Evolutionary conservation across 2,329 filamentous ascomycete genomes (phyloP).

Genomic region (Trichoderma pleuroti): DNA sequence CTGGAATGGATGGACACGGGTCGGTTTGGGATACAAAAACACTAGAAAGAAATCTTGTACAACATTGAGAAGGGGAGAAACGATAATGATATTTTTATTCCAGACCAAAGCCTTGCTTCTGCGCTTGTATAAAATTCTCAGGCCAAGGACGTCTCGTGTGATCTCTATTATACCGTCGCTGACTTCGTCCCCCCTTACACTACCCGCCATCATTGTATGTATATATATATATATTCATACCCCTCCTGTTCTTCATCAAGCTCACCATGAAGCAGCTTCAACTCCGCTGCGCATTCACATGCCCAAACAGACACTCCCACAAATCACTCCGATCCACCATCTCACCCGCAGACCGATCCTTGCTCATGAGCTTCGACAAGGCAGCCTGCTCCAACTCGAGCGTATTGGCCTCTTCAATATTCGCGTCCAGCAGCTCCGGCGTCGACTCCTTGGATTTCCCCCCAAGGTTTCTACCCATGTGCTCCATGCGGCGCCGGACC

Average conservation of each 20-base stretch:
- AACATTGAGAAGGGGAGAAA: background rate
- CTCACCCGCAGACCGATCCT: constrained; percentile 71
- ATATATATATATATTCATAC: background rate
- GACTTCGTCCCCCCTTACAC: background rate
- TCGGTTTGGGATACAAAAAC: background rate
- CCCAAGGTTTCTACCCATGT: constrained; percentile 54
- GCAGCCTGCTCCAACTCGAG: constrained; percentile 73
- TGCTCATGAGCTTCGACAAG: constrained; percentile 66
- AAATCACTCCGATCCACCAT: constrained; percentile 73
- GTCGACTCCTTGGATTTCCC: constrained; percentile 40
- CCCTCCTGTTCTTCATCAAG: background rate
- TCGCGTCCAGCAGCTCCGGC: constrained; percentile 53
- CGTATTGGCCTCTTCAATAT: constrained; percentile 79
- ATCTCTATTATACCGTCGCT: background rate
- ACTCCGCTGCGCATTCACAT: constrained; percentile 35
- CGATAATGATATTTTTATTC: constrained; percentile 5
- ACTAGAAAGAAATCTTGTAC: constrained; percentile 6
- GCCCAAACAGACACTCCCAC: constrained; percentile 84
- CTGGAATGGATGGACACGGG: background rate
- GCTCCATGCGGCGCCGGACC: constrained; percentile 71
- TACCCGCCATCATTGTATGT: background rate
- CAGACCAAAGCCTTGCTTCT: background rate
- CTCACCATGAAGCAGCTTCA: background rate
- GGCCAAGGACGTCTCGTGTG: background rate
- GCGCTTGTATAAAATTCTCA: background rate